Percentiles rank a stretch among this genome's conserved stretches.
phyloP scores from a whole-genome alignment of 768 basidiomycete species.

The Lactarius evosmus region DNA sequence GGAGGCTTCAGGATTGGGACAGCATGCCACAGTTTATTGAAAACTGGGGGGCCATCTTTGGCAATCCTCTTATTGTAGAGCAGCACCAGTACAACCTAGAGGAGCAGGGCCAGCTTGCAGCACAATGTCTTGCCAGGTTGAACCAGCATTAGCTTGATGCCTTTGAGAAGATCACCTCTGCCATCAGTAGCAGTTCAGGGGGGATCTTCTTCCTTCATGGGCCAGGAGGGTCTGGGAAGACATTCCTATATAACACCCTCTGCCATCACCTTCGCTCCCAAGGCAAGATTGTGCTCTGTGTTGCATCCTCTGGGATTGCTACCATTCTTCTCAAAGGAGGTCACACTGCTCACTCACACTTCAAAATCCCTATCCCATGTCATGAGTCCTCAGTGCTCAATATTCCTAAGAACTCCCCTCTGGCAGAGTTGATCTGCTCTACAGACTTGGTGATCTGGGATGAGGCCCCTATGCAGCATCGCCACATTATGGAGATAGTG shows the following conservation, averaged over 20 bases:
- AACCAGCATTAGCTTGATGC: constrained; percentile 29
- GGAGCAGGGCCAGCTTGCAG: neutral
- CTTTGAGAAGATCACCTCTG: constrained; percentile 26
- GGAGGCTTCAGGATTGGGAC: constrained; percentile 30
- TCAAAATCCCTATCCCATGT: constrained; percentile 45
- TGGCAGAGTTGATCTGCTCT: too few relatives aligned
- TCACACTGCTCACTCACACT: constrained; percentile 45
- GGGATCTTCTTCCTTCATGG: constrained; percentile 43
- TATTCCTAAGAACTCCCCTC: too few relatives aligned
- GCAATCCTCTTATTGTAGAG: constrained; percentile 37
- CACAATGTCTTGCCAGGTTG: constrained; percentile 8
- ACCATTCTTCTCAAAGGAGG: constrained; percentile 45
- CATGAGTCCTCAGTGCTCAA: constrained; percentile 29
- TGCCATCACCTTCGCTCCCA: neutral
- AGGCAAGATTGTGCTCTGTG: constrained; percentile 38
- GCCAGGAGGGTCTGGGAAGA: constrained; percentile 47
- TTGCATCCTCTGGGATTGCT: constrained; percentile 50
- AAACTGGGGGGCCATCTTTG: constrained; percentile 31
- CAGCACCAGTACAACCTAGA: constrained; percentile 36
- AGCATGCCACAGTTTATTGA: constrained; percentile 35
- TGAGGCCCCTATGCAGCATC: too few relatives aligned
- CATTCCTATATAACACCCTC: constrained; percentile 42
- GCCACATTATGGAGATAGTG: too few relatives aligned
- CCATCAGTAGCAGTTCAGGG: constrained; percentile 24
- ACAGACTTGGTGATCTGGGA: too few relatives aligned